Base-by-base conservation (phyloP, 169 alveolate species). In the Plasmodium chabaudi region DNA sequence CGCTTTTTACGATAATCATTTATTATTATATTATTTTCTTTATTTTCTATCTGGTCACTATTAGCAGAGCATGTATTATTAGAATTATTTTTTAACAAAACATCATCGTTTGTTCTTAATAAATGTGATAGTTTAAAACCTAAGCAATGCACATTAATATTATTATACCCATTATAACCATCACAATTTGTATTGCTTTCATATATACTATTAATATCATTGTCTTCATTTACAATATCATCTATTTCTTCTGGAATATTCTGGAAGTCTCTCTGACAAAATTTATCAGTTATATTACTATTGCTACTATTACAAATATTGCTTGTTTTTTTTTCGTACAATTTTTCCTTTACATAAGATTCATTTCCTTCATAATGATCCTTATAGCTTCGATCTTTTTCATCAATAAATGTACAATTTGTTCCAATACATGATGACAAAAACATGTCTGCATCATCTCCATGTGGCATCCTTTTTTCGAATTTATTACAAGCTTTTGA, bases 91-190 rank as follows among this genome's bases (percentile, higher is more conserved):
- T 64, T 65, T 55, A 46, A 46, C 42, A 77, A 34, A 9, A 47
- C 55, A n/a, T 68, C 90, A 1, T 82, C 90, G 47, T 82, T 82
- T 67, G 61, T 68, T 60, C 61, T 70, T 82, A 82, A 67, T 47
- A 82, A 72, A 71, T 71, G 71, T 23, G 72, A 82, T 51, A 82
- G 69, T 44, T 82, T 72, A 55, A 82, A 82, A 15, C 90, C 90
- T 39, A 82, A 72, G 56, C 69, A 56, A 67, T 82, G 90, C 25
- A 56, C 68, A 60, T 82, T 82, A 59, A 82, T 55, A 60, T 68
- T 82, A 46, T 60, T 69, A 61, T 82, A 82, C 15, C 84, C 69
- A 6, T 82, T 60, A 6, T 46, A 55, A 21, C 15, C 47, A 47
- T 53, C 56, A 44, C 23, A 12, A 56, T 23, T 57, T 4, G 63